These are phyloP conservation scores for Trypanosoma brucei DNA, from an alignment of 208 protist genomes.

Conservation along the genomic window DNA sequence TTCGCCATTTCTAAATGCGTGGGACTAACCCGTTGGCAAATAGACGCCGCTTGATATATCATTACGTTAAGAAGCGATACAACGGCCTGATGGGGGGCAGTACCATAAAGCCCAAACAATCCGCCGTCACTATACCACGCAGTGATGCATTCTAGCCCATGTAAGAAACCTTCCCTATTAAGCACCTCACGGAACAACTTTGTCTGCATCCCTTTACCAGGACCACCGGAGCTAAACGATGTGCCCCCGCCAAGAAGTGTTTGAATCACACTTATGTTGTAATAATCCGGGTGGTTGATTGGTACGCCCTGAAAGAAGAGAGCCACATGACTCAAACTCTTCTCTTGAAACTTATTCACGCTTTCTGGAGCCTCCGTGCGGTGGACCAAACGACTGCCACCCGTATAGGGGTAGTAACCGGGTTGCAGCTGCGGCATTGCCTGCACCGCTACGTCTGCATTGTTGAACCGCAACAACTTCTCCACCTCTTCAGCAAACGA, in stretches of 20 bases:
- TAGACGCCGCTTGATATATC: slow-evolving; percentile 71
- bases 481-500: slow-evolving; percentile 65
- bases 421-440: slow-evolving; percentile 6
- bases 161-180: slow-evolving; percentile 59
- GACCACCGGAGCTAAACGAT: slow-evolving; percentile 88
- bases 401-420: slow-evolving; percentile 56
- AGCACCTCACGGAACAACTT: slow-evolving; percentile 89
- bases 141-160: slow-evolving; percentile 87
- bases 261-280: slow-evolving; percentile 86
- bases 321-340: slow-evolving; percentile 84
- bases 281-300: slow-evolving; percentile 81
- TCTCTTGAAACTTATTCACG: slow-evolving; percentile 90
- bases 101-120: slow-evolving; percentile 85
- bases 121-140: slow-evolving; percentile 90
- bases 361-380: slow-evolving; percentile 84
- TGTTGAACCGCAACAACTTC: slow-evolving; percentile 50
- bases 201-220: slow-evolving; percentile 92
- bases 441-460: slow-evolving; percentile 3
- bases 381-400: slow-evolving; percentile 61
- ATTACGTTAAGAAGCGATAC: slow-evolving; percentile 65
- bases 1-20: slow-evolving; percentile 83
- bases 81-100: slow-evolving; percentile 73
- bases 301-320: slow-evolving; percentile 85
- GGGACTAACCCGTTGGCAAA: slow-evolving; percentile 72
- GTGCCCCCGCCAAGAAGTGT: slow-evolving; percentile 85